Conservation (phyloP, 257 asterid genomes). For the Paulownia fortunei region DNA sequence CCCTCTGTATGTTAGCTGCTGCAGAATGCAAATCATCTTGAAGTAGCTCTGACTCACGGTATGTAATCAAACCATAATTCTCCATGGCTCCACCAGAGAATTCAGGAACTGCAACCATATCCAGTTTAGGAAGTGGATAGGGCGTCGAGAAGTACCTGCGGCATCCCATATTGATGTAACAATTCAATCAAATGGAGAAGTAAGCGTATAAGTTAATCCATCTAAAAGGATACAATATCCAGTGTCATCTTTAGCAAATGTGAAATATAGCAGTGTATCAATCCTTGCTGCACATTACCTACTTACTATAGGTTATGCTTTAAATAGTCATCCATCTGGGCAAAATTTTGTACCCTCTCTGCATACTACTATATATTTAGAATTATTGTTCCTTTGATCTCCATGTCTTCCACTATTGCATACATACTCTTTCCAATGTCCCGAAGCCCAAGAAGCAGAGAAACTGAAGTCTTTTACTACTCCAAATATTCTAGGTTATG, state of each 20-base stretch:
- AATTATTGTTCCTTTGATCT: background rate
- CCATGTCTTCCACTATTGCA: too few relatives aligned
- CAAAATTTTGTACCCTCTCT: background rate
- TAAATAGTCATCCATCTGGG: background rate
- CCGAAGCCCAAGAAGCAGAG: too few relatives aligned
- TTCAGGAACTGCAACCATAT: conserved; percentile 58
- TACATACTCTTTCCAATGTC: background rate
- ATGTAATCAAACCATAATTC: conserved; percentile 49
- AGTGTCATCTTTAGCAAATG: background rate
- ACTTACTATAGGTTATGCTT: background rate
- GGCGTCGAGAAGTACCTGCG: conserved; percentile 46
- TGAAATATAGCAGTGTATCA: background rate
- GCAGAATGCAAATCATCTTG: conserved; percentile 45
- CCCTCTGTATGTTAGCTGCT: conserved; percentile 49
- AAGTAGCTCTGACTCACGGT: conserved; percentile 42
- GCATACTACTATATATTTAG: background rate
- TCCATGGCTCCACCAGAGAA: conserved; percentile 57
- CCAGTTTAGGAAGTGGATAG: conserved; percentile 52
- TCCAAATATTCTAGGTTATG: background rate
- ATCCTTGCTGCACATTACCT: background rate
- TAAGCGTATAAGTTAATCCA: background rate
- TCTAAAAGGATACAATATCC: background rate
- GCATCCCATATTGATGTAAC: background rate
- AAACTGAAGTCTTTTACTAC: background rate
- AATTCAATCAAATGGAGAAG: background rate